Evolutionary conservation across 305 asterid species (phyloP), one percentile per base, ranked within the genome.

Genomic region (Coffea humblotiana): DNA sequence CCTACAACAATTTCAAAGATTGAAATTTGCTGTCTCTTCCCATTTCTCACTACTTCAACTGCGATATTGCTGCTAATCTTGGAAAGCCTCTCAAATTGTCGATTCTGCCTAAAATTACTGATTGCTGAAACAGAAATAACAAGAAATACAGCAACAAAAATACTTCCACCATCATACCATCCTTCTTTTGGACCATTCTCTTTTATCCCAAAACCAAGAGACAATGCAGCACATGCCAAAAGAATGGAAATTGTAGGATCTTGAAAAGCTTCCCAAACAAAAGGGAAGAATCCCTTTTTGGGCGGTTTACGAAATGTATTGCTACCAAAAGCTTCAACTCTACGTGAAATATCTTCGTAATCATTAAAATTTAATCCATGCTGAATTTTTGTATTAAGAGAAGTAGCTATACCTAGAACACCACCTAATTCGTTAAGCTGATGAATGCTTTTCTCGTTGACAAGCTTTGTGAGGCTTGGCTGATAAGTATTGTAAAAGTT

Each of bases 161-260:
- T 90, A 85, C 91, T 92, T 61, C 92, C 92, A 15, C 97, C 97
- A 52, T 89, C 95, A 19, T 87, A 89, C 93, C 93, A 92, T 45
- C 97, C 93, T 79, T 88, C 92, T 67, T 82, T 79, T 1, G 77
- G 83, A 9, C 93, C 97, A n/a, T 92, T 61, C 43, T 84, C 84
- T 75, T 88, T 86, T 47, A 92, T 88, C 0, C 96, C 94, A 45
- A 89, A 87, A 7, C 89, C 93, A 52, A 90, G 87, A 14, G 92
- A 92, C 29, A 91, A 77, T 13, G 85, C 85, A 40, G 94, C 97
- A 78, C 91, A 91, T 16, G 82, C 80, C 82, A 92, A 23, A 11
- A 92, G 89, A 16, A 89, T 86, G 29, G 88, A 68, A 65, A 88
- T 84, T 0, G 89, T 88, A 6, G 88, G 88, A 85, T 92, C 89